phyloP scores from a whole-genome alignment of 2,329 filamentous ascomycete species.

The Ambrosiella beaveri region DNA sequence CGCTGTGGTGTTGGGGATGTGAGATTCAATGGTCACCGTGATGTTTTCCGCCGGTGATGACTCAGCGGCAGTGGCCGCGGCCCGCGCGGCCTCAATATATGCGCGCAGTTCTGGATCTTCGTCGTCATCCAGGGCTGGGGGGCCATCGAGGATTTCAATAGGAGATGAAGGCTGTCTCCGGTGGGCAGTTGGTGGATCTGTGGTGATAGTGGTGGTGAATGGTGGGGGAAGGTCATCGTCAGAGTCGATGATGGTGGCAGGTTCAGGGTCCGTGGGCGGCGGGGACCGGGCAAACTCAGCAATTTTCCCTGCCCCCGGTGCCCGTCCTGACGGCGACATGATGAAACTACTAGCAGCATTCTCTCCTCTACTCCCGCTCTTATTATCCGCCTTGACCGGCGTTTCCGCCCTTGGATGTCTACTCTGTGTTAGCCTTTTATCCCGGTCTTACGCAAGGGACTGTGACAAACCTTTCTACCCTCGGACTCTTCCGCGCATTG shows the following conservation, averaged over 20 bases:
- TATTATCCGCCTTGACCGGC: no score
- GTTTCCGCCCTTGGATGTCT: no score
- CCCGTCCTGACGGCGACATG: no score
- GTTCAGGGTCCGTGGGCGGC: neutral
- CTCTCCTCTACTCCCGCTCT: no score
- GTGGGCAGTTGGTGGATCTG: neutral
- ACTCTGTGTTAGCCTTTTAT: no score
- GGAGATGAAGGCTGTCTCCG: neutral
- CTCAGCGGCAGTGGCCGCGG: neutral
- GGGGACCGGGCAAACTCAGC: neutral
- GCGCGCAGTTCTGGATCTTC: constrained; percentile 28
- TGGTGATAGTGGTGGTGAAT: neutral
- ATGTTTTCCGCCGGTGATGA: neutral
- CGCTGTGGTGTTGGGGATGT: constrained; percentile 35
- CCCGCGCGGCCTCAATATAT: constrained; percentile 22
- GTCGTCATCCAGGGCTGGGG: constrained; percentile 8
- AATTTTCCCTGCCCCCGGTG: no score
- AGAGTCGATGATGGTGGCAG: neutral
- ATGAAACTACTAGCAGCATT: no score
- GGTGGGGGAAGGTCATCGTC: neutral
- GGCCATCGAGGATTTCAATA: neutral
- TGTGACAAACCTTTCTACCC: no score
- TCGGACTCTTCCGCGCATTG: no score
- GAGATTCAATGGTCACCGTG: constrained; percentile 26
- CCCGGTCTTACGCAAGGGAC: no score